Base-by-base conservation (phyloP, 1,139 yeast species). In the Debaryomyces nepalensis region DNA sequence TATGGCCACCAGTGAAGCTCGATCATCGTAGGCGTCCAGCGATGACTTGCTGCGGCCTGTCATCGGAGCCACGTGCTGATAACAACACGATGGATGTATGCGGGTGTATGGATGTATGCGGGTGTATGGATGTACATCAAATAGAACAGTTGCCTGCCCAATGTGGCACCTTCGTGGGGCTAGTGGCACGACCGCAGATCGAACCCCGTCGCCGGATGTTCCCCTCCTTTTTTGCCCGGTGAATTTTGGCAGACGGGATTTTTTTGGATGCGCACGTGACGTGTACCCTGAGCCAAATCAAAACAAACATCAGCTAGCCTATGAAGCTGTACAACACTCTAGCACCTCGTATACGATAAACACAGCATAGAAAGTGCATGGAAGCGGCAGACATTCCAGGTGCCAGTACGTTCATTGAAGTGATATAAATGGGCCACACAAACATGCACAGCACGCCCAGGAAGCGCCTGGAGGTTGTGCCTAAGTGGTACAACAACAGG, bases 401-500 rank as follows among this genome's bases (percentile, higher is more conserved):
- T 20, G 36, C 27, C 26, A 4, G 18, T 24, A 24, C 29, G 26
- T 24, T 24, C 30, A 34, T 19, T n/a, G 16, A 34, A 34, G 22
- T 20, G 26, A 26, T 24, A 24, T 24, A 34, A 14, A 34, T 26
- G 37, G 37, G 31, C 27, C 37, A 24, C 29, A 34, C 29, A 24
- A 23, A 34, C 12, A 23, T 22, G n/a, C 30, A 23, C 14, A 18
- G 37, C 7, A 34, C 37, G 24, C 37, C 37, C 20, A 32, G 27
- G 16, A 37, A 37, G 30, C 26, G 15, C 22, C 26, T 30, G 14
- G 40, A 23, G 20, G 29, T 8, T 16, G 29, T 23, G 11, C 19
- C 33, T 16, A 14, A 22, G 12, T 53, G 58, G 57, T 52, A 48
- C 41, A 45, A 43, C 31, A 39, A 22, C 18, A 39, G 40, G 15